Evolutionary conservation across 1,284 basidiomycete species (phyloP).

Genomic region (Mycena sp.): DNA sequence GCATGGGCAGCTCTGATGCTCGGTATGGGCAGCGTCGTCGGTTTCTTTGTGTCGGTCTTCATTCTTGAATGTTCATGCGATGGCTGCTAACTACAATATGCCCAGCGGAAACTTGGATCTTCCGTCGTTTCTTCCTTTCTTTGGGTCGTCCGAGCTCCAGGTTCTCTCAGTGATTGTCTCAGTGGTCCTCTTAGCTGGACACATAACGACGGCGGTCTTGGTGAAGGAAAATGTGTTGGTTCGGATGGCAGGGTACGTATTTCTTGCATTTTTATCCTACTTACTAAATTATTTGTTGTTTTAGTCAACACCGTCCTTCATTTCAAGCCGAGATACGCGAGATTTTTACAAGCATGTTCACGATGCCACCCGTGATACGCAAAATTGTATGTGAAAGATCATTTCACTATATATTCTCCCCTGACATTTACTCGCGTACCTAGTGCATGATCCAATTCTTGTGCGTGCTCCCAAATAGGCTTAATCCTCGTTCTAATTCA

Average conservation of each 20-base stretch:
- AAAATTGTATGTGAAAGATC: conserved; percentile 83
- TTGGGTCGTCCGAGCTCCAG: conserved; percentile 82
- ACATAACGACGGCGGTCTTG: conserved; percentile 66
- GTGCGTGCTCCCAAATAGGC: conserved; percentile 55
- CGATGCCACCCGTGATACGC: conserved; percentile 77
- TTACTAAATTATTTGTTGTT: not conserved
- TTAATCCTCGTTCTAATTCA: conserved; percentile 37
- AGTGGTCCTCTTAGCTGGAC: conserved; percentile 60
- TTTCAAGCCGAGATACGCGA: conserved; percentile 7
- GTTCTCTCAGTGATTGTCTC: conserved; percentile 74
- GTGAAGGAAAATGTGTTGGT: conserved; percentile 82
- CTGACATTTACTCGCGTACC: not conserved
- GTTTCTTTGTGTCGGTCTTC: conserved; percentile 74
- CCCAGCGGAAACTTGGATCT: conserved; percentile 69
- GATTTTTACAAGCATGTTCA: conserved; percentile 5
- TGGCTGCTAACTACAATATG: not conserved
- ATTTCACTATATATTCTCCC: not conserved
- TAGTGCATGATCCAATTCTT: conserved; percentile 88
- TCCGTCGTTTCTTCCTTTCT: conserved; percentile 67
- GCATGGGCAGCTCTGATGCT: conserved; percentile 96
- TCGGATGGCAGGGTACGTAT: conserved; percentile 25
- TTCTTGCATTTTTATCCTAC: not conserved
- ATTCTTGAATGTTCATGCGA: not conserved
- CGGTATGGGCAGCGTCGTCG: conserved; percentile 82
- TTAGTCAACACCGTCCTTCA: not conserved